phyloP scores from a whole-genome alignment of 1,284 basidiomycete species.

The Volvariella surrecta region DNA sequence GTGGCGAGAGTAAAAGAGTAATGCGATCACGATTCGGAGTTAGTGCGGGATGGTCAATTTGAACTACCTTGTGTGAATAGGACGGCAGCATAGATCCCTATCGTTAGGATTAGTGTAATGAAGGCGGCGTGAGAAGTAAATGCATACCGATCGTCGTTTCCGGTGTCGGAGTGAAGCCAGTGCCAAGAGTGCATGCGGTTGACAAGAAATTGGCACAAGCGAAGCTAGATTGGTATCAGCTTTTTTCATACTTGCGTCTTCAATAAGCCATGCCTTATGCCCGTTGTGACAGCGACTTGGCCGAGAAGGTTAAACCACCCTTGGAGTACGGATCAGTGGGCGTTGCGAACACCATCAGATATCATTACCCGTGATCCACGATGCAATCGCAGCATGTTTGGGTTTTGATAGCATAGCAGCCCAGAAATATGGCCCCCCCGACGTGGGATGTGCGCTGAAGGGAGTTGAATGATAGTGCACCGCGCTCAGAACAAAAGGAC shows the following conservation, averaged over 20 bases:
- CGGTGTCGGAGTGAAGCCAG: constrained; percentile 45
- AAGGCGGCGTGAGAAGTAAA: not conserved
- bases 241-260: too few relatives aligned
- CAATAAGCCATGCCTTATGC: constrained; percentile 42
- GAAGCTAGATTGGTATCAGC: constrained; percentile 36
- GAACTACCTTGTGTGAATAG: constrained; percentile 46
- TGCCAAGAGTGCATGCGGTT: constrained; percentile 50
- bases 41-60: not conserved
- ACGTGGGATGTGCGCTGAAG: constrained; percentile 57
- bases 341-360: not conserved
- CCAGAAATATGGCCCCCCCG: constrained; percentile 72
- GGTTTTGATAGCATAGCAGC: constrained; percentile 60
- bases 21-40: constrained; percentile 1
- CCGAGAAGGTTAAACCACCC: constrained; percentile 72
- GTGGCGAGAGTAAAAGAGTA: not conserved
- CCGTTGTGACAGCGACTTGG: constrained; percentile 70
- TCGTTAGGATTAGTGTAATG: not conserved
- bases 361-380: constrained; percentile 54
- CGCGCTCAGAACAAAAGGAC: not conserved
- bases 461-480: not conserved
- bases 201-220: constrained; percentile 64
- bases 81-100: constrained; percentile 59
- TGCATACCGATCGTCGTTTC: constrained; percentile 48
- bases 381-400: constrained; percentile 48
- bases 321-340: constrained; percentile 8